A percentile compares a stretch with the other conserved stretches of the same genome.
Evolutionary conservation across 192 early-diverging fungal genomes (phyloP).

Genomic region (Entomortierella chlamydospora): DNA sequence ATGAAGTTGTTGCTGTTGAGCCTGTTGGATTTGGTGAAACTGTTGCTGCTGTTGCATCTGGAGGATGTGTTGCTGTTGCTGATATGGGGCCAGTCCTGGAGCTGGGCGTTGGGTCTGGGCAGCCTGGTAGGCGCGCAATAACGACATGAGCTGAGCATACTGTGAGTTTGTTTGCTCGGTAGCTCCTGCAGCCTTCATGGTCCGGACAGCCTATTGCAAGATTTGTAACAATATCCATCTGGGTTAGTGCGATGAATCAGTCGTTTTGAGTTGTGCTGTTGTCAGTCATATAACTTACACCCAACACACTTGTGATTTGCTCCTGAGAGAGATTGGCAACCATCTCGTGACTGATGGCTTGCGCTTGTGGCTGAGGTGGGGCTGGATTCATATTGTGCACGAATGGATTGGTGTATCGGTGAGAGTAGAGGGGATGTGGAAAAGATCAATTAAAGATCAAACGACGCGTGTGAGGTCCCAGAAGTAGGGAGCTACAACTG

Average conservation of each 20-base stretch:
- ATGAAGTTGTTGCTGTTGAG: slow-evolving; percentile 55
- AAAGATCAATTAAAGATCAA: neutral
- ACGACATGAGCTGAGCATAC: slow-evolving; percentile 73
- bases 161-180: slow-evolving; percentile 84
- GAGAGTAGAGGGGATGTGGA: neutral
- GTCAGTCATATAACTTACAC: slow-evolving; percentile 13
- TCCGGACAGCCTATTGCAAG: slow-evolving; percentile 36
- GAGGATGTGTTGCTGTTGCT: slow-evolving; percentile 57
- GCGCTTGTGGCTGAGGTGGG: slow-evolving; percentile 26
- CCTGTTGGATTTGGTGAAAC: slow-evolving; percentile 52
- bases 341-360: slow-evolving; percentile 28
- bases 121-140: slow-evolving; percentile 64
- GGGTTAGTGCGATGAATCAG: neutral
- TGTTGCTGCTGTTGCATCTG: slow-evolving; percentile 62
- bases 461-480: neutral
- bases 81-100: slow-evolving; percentile 44
- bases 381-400: slow-evolving; percentile 34
- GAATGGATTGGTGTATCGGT: neutral
- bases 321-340: slow-evolving; percentile 52
- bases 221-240: neutral
- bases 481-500: too few species aligned
- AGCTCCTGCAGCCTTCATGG: slow-evolving; percentile 72
- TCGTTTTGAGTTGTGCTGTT: neutral
- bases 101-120: slow-evolving; percentile 30
- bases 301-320: slow-evolving; percentile 40